Percentiles rank a stretch among this genome's conserved stretches.
Conservation (phyloP, 2,329 filamentous ascomycete genomes). For the Nectriaceae sp. region DNA sequence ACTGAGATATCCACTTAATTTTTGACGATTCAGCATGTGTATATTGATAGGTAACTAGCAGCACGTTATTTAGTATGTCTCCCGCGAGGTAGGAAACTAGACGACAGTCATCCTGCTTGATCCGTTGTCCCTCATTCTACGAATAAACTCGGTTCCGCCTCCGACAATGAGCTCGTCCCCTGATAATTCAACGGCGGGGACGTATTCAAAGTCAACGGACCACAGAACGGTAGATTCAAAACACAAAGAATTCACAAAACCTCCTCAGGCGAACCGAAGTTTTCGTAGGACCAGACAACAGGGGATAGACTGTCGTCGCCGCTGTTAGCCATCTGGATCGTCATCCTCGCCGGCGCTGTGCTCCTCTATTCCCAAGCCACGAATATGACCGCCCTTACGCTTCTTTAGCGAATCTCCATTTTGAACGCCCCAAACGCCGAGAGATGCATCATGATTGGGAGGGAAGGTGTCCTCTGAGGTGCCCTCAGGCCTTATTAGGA, state of each 20-base stretch:
- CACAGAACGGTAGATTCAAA: constrained; percentile 3
- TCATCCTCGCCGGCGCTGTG: constrained; percentile 62
- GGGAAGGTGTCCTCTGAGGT: constrained; percentile 34
- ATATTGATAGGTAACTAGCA: constrained; percentile 19
- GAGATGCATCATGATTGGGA: constrained; percentile 33
- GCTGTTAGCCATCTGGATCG: constrained; percentile 63
- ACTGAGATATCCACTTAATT: background rate
- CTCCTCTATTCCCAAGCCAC: constrained; percentile 42
- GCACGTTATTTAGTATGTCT: constrained; percentile 27
- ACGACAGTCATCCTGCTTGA: constrained; percentile 65
- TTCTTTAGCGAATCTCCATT: constrained; percentile 37
- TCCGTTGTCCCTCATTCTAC: constrained; percentile 61
- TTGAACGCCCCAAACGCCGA: constrained; percentile 56
- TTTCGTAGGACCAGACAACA: constrained; percentile 63
- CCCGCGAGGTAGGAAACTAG: constrained; percentile 43
- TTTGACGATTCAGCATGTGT: constrained; percentile 16
- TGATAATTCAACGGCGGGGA: too few relatives aligned
- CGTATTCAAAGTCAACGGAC: too few relatives aligned
- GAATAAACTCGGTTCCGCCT: constrained; percentile 21
- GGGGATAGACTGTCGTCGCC: constrained; percentile 66
- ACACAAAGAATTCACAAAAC: constrained; percentile 9
- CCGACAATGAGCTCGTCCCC: background rate
- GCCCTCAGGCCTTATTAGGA: constrained; percentile 55
- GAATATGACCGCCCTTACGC: constrained; percentile 30
- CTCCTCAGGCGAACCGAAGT: constrained; percentile 8